These are phyloP conservation scores for Seiridium unicorne DNA, from an alignment of 2,329 filamentous ascomycete species.

Conservation along the genomic window DNA sequence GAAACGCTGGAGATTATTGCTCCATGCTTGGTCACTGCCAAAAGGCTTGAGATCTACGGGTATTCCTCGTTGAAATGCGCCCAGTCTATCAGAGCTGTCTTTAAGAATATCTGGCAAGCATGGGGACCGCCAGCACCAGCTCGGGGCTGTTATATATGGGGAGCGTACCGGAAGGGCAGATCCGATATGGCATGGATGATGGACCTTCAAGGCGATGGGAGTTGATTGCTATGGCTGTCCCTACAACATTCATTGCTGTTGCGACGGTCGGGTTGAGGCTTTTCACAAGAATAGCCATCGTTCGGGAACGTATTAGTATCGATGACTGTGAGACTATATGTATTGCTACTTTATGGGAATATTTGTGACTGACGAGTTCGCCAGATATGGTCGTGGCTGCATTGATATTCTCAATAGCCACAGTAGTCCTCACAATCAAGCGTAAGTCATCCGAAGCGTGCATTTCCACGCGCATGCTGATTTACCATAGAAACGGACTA, in stretches of 20 bases:
- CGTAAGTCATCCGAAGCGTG: not conserved
- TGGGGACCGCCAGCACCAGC: not conserved
- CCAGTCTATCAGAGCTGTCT: not conserved
- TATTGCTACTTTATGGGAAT: not conserved
- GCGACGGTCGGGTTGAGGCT: not conserved
- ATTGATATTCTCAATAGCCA: constrained; percentile 1
- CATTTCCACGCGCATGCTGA: not conserved
- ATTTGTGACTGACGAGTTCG: not conserved
- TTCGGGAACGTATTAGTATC: not conserved
- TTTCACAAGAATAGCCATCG: not conserved
- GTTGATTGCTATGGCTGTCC: constrained; percentile 4
- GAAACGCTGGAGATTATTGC: too few species aligned
- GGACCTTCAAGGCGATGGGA: not conserved
- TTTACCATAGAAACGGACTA: constrained; percentile 1
- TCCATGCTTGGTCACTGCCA: too few species aligned
- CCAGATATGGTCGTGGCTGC: not conserved
- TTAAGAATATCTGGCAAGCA: not conserved
- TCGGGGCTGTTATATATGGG: not conserved
- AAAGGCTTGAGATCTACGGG: not conserved
- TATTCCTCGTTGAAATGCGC: not conserved
- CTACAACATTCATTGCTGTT: not conserved
- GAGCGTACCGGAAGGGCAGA: not conserved
- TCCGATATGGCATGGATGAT: not conserved
- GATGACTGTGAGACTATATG: not conserved
- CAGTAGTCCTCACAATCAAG: not conserved